Base-by-base conservation (phyloP, 352 stramenopile species). In the Phytopythium chamaehyphon region DNA sequence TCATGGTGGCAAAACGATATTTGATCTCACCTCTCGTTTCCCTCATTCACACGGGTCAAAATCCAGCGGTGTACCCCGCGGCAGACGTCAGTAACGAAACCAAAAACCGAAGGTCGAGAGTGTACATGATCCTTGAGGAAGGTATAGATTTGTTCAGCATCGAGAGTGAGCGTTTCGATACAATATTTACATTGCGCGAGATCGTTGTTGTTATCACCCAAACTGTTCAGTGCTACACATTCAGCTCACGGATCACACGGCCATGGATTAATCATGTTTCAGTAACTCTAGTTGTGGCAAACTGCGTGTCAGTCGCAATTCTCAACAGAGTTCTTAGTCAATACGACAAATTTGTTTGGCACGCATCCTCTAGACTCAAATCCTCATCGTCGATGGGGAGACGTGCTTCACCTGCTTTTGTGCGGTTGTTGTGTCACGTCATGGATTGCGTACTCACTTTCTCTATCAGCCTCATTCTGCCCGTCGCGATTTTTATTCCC, bases 231-330 rank as follows among this genome's bases (percentile, higher is more conserved):
- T 61, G 69, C 9, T 83, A 83, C 53, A 54, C 59, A 9, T 68
- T 65, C 24, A 85, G 76, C 33, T 42, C 62, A 1, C 45, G 71
- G 0, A 66, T 87, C n/a, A 57, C 73, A 0, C 66, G 62, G 15
- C 47, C 62, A 10, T 83, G 71, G 71, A 67, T 83, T 43, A 87
- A 87, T 40, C 64, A 73, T 39, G 24, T 65, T 7, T 79, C 65
- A 3, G 73, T 85, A 11, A 45, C 21, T 8, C 31, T 83, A 16
- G 60, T 76, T 14, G 63, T 75, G n/a, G 21, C 55, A 22, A 83
- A 75, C 22, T 73, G 57, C 37, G 58, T 39, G 10, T 62, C 61
- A 0, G 73, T 66, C 23, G 31, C 59, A 15, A 39, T 60, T 24
- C 28, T 46, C 19, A 31, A 51, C 40, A 22, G 14, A 19, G 15